These are phyloP conservation scores for Penicillium vulpinum DNA, from an alignment of 2,329 filamentous ascomycete genomes.

Conservation along the genomic window DNA sequence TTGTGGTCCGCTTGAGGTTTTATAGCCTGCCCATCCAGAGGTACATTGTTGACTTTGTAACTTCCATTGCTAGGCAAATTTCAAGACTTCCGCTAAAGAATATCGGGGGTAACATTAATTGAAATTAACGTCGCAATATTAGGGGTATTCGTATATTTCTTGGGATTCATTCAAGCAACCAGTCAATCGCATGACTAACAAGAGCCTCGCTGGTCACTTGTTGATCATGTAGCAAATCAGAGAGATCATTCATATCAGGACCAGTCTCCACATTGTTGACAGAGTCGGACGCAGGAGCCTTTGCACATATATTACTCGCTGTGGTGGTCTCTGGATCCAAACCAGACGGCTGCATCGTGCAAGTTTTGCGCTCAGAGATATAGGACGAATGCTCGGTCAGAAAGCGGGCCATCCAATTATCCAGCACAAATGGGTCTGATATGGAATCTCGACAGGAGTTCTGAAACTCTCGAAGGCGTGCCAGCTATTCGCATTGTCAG, in stretches of 20 bases:
- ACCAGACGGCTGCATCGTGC: neutral
- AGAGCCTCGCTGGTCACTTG: conserved; percentile 19
- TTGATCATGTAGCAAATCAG: conserved; percentile 11
- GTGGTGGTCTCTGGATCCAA: no score
- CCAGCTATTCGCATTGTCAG: conserved; percentile 6
- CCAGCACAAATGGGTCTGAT: conserved; percentile 21
- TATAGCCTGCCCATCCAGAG: no score
- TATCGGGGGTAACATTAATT: no score
- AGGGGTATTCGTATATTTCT: no score
- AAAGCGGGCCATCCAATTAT: conserved; percentile 29
- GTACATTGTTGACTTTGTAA: no score
- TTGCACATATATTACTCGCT: neutral
- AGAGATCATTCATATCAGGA: neutral
- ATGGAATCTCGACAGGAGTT: conserved; percentile 20
- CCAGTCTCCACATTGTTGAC: neutral
- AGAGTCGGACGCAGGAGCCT: neutral
- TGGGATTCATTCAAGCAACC: conserved; percentile 14
- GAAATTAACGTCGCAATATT: no score
- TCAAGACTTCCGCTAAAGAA: no score
- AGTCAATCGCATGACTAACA: conserved; percentile 22
- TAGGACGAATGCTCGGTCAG: conserved; percentile 23
- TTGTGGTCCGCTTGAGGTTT: no score
- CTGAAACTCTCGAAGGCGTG: conserved; percentile 23
- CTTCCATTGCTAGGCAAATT: no score
- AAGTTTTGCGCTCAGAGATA: conserved; percentile 13